These are phyloP conservation scores for Nadsonia commutata DNA, from an alignment of 1,139 yeast species.

Conservation along the genomic window DNA sequence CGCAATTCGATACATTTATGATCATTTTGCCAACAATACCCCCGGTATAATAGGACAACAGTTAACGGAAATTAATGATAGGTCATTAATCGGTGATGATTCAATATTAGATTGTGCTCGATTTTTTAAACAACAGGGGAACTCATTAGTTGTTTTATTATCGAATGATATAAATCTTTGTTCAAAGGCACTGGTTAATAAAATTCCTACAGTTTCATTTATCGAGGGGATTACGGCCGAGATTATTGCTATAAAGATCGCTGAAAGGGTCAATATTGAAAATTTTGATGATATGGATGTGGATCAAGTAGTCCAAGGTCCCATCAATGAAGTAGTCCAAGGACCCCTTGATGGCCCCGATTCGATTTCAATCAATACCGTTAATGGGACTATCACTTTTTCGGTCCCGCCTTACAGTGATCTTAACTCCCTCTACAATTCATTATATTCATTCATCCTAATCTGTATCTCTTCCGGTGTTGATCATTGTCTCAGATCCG, in stretches of 20 bases:
- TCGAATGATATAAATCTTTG: constrained; percentile 81
- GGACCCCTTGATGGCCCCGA: too few species aligned
- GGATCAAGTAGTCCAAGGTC: constrained; percentile 1
- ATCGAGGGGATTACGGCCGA: constrained; percentile 45
- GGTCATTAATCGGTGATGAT: constrained; percentile 58
- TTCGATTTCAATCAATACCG: too few species aligned
- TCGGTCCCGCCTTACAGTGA: too few species aligned
- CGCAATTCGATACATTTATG: constrained; percentile 7
- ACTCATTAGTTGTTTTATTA: constrained; percentile 38
- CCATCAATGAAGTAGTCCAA: constrained; percentile 1
- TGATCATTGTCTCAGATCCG: not conserved
- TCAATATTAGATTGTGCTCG: constrained; percentile 76
- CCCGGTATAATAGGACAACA: too few species aligned
- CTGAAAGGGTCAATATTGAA: constrained; percentile 6
- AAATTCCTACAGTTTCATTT: constrained; percentile 52
- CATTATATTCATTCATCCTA: not conserved
- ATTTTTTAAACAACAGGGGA: constrained; percentile 34
- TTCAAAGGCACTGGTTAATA: constrained; percentile 57
- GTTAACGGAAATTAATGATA: too few species aligned
- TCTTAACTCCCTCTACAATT: too few species aligned
- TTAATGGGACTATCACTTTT: too few species aligned
- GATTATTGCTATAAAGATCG: constrained; percentile 30
- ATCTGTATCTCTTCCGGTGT: not conserved
- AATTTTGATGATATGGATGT: not conserved
- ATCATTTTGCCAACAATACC: too few species aligned